Evolutionary conservation across 73 alveolate genomes (phyloP).

Genomic region (Stentor coeruleus): DNA sequence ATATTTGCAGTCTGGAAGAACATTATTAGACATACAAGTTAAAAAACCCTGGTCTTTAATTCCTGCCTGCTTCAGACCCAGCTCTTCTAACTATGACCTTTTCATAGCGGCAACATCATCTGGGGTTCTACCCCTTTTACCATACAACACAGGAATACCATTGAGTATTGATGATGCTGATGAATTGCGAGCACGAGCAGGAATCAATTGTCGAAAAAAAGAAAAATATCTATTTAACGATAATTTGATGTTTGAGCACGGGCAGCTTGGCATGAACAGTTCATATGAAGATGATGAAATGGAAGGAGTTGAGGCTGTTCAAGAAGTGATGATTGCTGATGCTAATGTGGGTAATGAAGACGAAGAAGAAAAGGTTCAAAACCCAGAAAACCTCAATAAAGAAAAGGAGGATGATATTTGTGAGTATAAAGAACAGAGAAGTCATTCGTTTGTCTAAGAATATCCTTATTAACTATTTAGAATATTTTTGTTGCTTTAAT

Average conservation of each 20-base stretch:
- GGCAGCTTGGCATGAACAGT: conserved; percentile 19
- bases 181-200: neutral
- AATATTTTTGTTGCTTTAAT: no score
- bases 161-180: neutral
- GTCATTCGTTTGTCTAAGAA: no score
- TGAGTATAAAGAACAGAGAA: no score
- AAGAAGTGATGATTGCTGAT: conserved; percentile 3
- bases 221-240: neutral
- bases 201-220: neutral
- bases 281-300: conserved; percentile 16
- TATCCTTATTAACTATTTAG: no score
- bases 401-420: no score
- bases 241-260: conserved; percentile 5
- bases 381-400: no score
- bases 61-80: conserved; percentile 8
- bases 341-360: no score
- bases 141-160: conserved; percentile 21
- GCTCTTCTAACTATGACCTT: neutral
- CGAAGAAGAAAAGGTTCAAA: no score
- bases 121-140: neutral
- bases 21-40: neutral
- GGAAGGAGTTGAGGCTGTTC: neutral
- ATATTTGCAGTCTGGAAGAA: neutral
- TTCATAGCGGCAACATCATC: neutral
- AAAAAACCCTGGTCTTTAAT: conserved; percentile 24